Conservation (phyloP, 176 grass and related monocot genomes). For the Urochloa ruziziensis region DNA sequence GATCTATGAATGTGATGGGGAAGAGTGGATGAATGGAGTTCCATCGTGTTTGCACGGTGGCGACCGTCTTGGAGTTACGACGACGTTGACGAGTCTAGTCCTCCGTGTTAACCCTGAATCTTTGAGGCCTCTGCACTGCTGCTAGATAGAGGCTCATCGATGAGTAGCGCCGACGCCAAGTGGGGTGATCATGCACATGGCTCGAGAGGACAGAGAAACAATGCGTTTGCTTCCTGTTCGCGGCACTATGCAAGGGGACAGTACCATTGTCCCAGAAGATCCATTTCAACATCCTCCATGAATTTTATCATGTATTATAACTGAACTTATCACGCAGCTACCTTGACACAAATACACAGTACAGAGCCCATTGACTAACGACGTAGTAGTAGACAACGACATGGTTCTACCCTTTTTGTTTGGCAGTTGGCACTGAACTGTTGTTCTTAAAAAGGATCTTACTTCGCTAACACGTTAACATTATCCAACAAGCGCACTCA, state of each 20-base stretch:
- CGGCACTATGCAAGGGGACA: background rate
- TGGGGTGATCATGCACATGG: background rate
- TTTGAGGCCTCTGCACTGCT: background rate
- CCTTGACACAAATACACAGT: background rate
- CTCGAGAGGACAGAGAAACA: background rate
- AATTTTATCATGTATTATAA: background rate
- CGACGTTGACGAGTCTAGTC: too few species aligned
- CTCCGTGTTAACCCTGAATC: too few species aligned
- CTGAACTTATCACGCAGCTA: background rate
- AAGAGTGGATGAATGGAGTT: too few species aligned
- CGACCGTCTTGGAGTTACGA: too few species aligned
- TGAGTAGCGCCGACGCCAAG: background rate
- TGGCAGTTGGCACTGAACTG: background rate
- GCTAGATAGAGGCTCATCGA: background rate
- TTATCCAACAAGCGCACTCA: background rate
- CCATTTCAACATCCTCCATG: background rate
- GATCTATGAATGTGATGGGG: too few species aligned
- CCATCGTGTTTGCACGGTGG: too few species aligned
- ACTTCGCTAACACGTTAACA: constrained; percentile 8
- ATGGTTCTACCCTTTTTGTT: background rate
- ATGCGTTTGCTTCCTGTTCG: too few species aligned
- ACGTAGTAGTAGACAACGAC: background rate
- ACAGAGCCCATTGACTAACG: background rate
- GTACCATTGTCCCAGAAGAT: background rate
- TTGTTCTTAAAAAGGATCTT: background rate